Base-by-base conservation (phyloP, 768 basidiomycete genomes). In the Trametes maxima region DNA sequence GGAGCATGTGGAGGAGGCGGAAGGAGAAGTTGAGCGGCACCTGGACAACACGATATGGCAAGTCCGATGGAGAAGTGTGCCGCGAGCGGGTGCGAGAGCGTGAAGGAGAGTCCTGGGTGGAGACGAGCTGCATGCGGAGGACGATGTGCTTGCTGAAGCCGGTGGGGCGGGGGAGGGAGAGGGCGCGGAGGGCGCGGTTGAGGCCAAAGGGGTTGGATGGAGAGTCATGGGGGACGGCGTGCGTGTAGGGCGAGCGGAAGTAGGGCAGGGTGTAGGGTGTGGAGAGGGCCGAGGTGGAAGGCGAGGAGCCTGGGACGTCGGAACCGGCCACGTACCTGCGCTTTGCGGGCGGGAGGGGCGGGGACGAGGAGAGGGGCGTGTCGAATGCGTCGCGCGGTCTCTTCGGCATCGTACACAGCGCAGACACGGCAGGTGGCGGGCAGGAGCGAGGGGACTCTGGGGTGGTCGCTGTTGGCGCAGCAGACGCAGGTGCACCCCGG, bases 1-100 rank as follows among this genome's bases (percentile, higher is more conserved):
- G 77, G 48, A 92, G 79, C 47, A 78, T 80, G 42, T 83, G 82
- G 5, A 92, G 75, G 66, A 88, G 88, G 0, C 80, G 76, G 64
- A 92, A 85, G 0, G 86, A 87, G 69, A 89, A 90, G 68, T 80
- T 88, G 25, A 84, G 75, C 0, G 89, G 89, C 8, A 89, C 86
- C 64, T 89, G 88, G 5, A 84, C 83, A 54, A 90, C 74, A 54
- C 89, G 82, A 67, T 85, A 83, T 3, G 87, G 78, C 5, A 85
- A 83, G 5, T 85, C 82, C 22, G 54, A 6, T 5, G 39, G 54
- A 19, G 57, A 46, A 7, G 13, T 7, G 12, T 46, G 48, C 55
- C 75, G 72, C 17, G 70, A 63, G 36, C 62, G 61, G 14, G 61
- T 37, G 39, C 37, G 57, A 12, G 44, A 7, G 2, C 16, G n/a